Evolutionary conservation across 73 alveolate species (phyloP).

Genomic region (Blepharisma stoltei): DNA sequence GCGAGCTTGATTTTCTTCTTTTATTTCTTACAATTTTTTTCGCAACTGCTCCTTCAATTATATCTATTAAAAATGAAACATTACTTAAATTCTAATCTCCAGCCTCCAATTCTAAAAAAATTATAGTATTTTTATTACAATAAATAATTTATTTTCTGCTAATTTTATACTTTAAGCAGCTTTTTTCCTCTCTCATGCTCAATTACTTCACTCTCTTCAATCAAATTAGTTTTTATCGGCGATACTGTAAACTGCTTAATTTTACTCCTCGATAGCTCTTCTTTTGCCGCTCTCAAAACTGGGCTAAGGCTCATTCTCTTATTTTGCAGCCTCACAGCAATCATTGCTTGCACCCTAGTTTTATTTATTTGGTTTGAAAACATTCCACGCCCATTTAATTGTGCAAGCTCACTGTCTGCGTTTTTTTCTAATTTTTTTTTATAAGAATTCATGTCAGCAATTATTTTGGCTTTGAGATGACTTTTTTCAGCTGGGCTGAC

Average conservation of each 20-base stretch:
- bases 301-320: background rate
- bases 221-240: background rate
- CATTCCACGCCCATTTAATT: background rate
- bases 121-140: no score
- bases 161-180: background rate
- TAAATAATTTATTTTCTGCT: no score
- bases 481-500: background rate
- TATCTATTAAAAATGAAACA: no score
- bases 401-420: background rate
- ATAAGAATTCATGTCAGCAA: background rate
- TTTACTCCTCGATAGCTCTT: background rate
- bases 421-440: background rate
- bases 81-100: no score
- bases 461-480: background rate
- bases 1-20: background rate
- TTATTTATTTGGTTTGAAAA: background rate
- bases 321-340: constrained; percentile 1
- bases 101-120: no score
- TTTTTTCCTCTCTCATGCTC: background rate
- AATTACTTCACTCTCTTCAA: background rate
- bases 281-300: constrained; percentile 7
- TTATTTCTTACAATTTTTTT: background rate
- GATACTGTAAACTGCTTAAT: background rate
- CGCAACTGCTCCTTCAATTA: constrained; percentile 6
- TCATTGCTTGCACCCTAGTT: background rate